Evolutionary conservation across 2,329 filamentous ascomycete genomes (phyloP), one percentile per base, ranked within the genome.

Genomic region (Colletotrichum destructivum): DNA sequence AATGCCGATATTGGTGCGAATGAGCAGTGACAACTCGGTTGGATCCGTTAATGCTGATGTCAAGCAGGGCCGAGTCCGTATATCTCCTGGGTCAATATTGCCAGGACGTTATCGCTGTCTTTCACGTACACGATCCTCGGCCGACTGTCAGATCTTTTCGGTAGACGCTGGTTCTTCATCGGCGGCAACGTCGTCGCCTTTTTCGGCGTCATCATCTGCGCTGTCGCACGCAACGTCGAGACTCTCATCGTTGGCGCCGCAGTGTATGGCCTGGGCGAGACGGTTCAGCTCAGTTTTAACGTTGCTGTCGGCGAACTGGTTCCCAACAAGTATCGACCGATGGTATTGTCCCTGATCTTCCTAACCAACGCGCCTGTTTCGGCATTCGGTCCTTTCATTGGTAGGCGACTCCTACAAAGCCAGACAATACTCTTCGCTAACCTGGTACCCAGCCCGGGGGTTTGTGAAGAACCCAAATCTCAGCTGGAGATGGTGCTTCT

Each of bases 401-500:
- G 79, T 81, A 68, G 12, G 74, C 40, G 11, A n/a, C n/a, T 9
- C 3, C 9, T 2, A 42, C 0, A 13, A 4, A 2, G 15, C 23
- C 31, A 9, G 31, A 1, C 7, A 13, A 38, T 1, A 7, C 12
- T 5, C 7, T 16, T 23, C 15, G 18, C 62, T 73, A 12, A 73
- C 47, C 18, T 31, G 31, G 2, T 6, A 60, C 44, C 1, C 73
- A 79, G 81, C 80, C 31, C 79, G 80, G 1, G 78, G 79, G 26
- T 78, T 84, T 23, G 77, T 82, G 62, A 75, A 78, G 56, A 77
- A 79, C 61, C 78, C 79, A 2, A 77, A 74, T 12, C 75, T 83
- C 9, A 80, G 79, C 62, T 83, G 82, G 82, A 76, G 82, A 69
- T 84, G 82, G 80, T 82, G 80, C 57, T 84, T 81, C 74, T 82